A percentile compares a stretch with the other conserved stretches of the same genome.
phyloP scores from a whole-genome alignment of 2,329 filamentous ascomycete genomes.

The Tolypocladium nubicola region DNA sequence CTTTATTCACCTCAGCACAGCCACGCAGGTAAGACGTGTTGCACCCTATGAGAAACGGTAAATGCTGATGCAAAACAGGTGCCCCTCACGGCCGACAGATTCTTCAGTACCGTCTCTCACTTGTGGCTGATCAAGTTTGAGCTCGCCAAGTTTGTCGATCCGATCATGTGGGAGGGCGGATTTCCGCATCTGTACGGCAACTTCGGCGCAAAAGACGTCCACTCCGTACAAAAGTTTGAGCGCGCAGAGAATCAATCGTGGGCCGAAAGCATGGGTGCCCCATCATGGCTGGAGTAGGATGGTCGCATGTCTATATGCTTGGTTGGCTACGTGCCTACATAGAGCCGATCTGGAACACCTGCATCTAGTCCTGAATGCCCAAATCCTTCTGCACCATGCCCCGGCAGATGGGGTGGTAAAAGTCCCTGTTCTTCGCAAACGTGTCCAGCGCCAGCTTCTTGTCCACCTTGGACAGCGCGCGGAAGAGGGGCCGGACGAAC shows the following conservation, averaged over 20 bases:
- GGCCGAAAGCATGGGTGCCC: constrained; percentile 28
- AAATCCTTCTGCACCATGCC: constrained; percentile 82
- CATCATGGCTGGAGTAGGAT: neutral
- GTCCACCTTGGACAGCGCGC: constrained; percentile 65
- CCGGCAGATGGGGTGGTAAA: constrained; percentile 91
- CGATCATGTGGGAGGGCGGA: constrained; percentile 44
- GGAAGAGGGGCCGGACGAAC: constrained; percentile 81
- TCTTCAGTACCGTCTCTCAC: constrained; percentile 26
- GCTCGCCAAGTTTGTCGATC: constrained; percentile 29
- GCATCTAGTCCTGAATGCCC: constrained; percentile 20
- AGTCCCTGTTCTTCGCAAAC: constrained; percentile 78
- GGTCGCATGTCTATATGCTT: neutral
- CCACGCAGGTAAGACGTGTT: constrained; percentile 34
- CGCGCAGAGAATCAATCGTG: constrained; percentile 34
- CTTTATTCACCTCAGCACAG: constrained; percentile 50
- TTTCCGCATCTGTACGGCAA: constrained; percentile 52
- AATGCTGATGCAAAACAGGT: constrained; percentile 19
- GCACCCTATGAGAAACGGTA: no score
- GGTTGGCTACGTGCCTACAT: neutral
- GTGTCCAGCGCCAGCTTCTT: constrained; percentile 65
- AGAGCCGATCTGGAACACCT: neutral
- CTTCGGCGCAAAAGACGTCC: constrained; percentile 42
- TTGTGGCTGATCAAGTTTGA: constrained; percentile 46
- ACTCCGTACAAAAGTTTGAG: constrained; percentile 33
- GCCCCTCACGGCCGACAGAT: constrained; percentile 32